Evolutionary conservation across 1,139 yeast genomes (phyloP), one percentile per base, ranked within the genome.

Genomic region (Ogataea hybrid): DNA sequence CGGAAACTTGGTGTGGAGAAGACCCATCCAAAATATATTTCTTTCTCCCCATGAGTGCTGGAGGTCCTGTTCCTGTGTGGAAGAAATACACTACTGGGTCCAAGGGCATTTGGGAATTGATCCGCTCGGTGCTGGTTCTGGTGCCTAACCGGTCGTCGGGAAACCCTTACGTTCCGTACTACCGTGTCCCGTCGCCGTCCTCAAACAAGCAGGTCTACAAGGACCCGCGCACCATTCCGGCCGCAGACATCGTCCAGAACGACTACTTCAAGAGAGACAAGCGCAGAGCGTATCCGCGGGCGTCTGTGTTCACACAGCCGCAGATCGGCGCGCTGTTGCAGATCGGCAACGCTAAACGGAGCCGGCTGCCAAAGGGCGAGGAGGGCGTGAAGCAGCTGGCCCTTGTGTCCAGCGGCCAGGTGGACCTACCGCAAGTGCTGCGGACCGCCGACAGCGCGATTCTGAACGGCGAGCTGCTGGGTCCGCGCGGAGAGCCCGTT

Each of bases 71-170:
- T 57, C 89, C 92, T 54, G 80, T 83, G 49, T 79, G 81, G 75
- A 82, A 84, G 75, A 86, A 86, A 68, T 86, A 86, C 68, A 85
- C 95, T 29, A 79, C 86, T 44, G 82, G 86, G 39, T 83, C 95
- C 44, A 74, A 68, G 48, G 96, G 96, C 36, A 75, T 86, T 61
- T 86, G 95, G 95, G 95, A 84, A 58, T 73, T 71, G 60, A 55
- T 86, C 50, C 80, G 95, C 65, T 77, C 75, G 59, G 51, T 77
- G 43, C 71, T 85, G 31, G 77, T 75, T 1, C 65, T 82, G 33
- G 87, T 81, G 10, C 95, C 95, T 22, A 84, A 87, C 65, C 79
- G 96, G 70, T 87, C 96, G 10, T 67, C 81, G 21, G 96, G 96
- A 70, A 86, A 86, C 63, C 95, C 95, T 28, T 59, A 84, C 43